Evolutionary conservation across 371 early-diverging fungal genomes (phyloP).

Genomic region (Mycotypha africana): DNA sequence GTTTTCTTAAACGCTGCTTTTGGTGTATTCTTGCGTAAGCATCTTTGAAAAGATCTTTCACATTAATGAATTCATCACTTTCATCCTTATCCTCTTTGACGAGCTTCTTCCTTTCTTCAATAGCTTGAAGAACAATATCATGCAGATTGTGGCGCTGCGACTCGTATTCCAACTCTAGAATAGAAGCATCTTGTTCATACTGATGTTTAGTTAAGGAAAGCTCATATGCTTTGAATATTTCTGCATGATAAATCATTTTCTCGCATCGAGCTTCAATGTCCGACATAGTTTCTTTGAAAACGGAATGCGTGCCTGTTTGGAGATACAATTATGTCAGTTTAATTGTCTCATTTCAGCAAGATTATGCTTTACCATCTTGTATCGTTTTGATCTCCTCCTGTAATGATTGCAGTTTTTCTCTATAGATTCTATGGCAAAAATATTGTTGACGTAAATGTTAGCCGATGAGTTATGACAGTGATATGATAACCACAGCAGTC

Average conservation of each 20-base stretch:
- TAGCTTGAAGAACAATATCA: conserved; percentile 14
- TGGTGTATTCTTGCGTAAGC: conserved; percentile 10
- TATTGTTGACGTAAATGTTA: too few relatives aligned
- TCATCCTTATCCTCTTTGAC: conserved; percentile 15
- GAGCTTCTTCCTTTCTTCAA: conserved; percentile 16
- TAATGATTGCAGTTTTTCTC: conserved; percentile 19
- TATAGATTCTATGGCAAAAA: conserved; percentile 23
- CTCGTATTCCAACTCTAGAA: conserved; percentile 21
- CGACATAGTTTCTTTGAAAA: conserved; percentile 18
- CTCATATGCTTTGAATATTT: conserved; percentile 18
- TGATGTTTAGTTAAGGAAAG: conserved; percentile 14
- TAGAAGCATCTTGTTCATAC: conserved; percentile 13
- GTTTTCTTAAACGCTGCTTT: conserved; percentile 8
- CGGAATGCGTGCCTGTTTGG: conserved; percentile 22
- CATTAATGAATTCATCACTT: neutral
- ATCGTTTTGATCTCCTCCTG: conserved; percentile 23
- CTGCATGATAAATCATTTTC: conserved; percentile 21
- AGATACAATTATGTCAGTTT: neutral
- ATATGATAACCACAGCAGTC: neutral
- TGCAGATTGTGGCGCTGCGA: conserved; percentile 18
- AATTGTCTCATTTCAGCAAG: too few relatives aligned
- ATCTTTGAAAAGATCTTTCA: conserved; percentile 15
- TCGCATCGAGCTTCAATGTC: conserved; percentile 23
- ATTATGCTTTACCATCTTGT: conserved; percentile 19
- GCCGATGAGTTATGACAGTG: too few relatives aligned